Evolutionary conservation across 1,284 basidiomycete species (phyloP).

Genomic region (Sporisorium reilianum): DNA sequence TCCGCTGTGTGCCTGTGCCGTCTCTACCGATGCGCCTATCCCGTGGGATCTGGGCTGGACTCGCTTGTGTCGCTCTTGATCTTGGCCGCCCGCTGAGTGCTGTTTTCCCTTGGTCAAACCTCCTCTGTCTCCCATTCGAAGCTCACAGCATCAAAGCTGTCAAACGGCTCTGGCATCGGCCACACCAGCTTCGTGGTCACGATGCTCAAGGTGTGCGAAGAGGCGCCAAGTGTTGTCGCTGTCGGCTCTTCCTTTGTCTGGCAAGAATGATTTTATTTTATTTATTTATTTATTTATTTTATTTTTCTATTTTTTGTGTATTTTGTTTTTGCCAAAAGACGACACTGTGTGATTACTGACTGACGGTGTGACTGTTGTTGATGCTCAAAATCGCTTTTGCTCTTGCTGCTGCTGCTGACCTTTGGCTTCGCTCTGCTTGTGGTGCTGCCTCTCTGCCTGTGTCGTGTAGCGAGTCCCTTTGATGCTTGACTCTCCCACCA

Average conservation of each 20-base stretch:
- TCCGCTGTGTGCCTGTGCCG: not conserved
- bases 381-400: no score
- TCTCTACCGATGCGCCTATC: conserved; percentile 8
- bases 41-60: not conserved
- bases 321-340: no score
- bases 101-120: not conserved
- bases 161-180: no score
- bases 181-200: not conserved
- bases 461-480: not conserved
- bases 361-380: not conserved
- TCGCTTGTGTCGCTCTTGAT: not conserved
- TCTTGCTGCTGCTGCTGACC: conserved; percentile 4
- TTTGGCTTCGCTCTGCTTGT: no score
- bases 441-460: not conserved
- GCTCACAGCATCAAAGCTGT: not conserved
- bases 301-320: not conserved
- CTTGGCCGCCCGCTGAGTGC: not conserved
- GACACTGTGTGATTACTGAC: not conserved
- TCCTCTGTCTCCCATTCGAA: not conserved
- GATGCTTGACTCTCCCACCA: conserved; percentile 4
- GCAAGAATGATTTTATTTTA: not conserved
- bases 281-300: not conserved
- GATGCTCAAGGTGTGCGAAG: not conserved
- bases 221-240: not conserved
- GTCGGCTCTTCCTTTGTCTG: not conserved